These are phyloP conservation scores for Venturia asperata DNA, from an alignment of 2,329 filamentous ascomycete species.

Conservation along the genomic window DNA sequence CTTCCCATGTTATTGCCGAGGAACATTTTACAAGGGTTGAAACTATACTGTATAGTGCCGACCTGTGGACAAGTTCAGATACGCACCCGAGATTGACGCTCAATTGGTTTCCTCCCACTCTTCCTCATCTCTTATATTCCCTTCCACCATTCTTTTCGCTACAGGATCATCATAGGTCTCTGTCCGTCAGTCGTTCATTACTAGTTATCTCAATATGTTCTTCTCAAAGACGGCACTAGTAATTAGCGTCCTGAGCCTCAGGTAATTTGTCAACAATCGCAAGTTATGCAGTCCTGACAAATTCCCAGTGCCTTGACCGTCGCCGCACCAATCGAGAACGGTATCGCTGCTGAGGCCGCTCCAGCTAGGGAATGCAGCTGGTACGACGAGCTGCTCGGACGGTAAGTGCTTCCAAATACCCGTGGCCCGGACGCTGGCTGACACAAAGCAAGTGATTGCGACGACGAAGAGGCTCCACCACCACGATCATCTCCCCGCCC, in stretches of 20 bases:
- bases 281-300: background rate
- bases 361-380: background rate
- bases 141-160: background rate
- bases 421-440: background rate
- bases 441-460: background rate
- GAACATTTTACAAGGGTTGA: background rate
- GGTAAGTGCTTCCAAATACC: background rate
- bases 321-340: conserved; percentile 12
- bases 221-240: background rate
- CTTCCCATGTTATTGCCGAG: background rate
- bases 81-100: background rate
- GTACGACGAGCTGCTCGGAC: background rate
- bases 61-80: background rate
- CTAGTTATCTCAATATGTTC: background rate
- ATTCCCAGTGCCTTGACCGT: conserved; percentile 4
- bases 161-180: too few relatives aligned
- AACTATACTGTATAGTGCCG: background rate
- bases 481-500: background rate
- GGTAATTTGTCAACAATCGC: background rate
- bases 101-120: background rate
- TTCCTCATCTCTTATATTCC: background rate
- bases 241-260: conserved; percentile 8
- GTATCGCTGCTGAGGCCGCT: conserved; percentile 3
- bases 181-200: background rate
- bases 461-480: background rate